These are phyloP conservation scores for Prunus salicina DNA, from an alignment of 306 rosid species.

Conservation along the genomic window DNA sequence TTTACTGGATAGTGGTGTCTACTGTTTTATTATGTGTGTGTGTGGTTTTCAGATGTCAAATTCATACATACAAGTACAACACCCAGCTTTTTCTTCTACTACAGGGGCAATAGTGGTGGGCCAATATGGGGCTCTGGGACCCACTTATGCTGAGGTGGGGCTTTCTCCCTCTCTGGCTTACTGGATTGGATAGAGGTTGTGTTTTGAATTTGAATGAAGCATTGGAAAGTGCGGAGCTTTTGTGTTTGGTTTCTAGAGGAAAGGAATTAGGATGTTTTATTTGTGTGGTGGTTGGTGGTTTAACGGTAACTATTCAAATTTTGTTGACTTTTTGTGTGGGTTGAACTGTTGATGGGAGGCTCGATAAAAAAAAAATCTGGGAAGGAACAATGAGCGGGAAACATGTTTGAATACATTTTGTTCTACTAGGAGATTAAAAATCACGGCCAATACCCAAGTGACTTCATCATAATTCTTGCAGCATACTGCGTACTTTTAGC, in stretches of 20 bases:
- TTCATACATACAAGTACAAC: neutral
- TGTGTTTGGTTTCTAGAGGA: neutral
- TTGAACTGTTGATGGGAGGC: neutral
- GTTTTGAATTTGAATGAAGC: conserved; percentile 12
- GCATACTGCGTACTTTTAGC: too few species aligned
- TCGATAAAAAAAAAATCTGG: too few species aligned
- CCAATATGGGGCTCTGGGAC: neutral
- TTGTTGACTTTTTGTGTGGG: neutral
- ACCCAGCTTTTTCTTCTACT: neutral
- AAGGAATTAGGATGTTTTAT: neutral
- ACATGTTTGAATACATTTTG: too few species aligned
- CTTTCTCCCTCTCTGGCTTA: neutral
- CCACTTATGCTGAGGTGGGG: neutral
- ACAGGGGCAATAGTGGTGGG: neutral
- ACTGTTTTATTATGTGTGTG: neutral
- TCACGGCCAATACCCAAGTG: too few species aligned
- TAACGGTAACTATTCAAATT: conserved; percentile 22
- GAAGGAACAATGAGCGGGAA: too few species aligned
- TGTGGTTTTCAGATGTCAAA: neutral
- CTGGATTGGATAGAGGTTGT: neutral
- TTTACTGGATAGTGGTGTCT: neutral
- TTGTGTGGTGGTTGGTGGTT: neutral
- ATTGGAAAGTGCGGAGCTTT: neutral
- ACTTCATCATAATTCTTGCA: too few species aligned
- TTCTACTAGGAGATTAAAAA: too few species aligned